Percentiles rank a stretch among this genome's conserved stretches.
phyloP scores from a whole-genome alignment of 1,284 basidiomycete genomes.

The Marasmius tenuissimus region DNA sequence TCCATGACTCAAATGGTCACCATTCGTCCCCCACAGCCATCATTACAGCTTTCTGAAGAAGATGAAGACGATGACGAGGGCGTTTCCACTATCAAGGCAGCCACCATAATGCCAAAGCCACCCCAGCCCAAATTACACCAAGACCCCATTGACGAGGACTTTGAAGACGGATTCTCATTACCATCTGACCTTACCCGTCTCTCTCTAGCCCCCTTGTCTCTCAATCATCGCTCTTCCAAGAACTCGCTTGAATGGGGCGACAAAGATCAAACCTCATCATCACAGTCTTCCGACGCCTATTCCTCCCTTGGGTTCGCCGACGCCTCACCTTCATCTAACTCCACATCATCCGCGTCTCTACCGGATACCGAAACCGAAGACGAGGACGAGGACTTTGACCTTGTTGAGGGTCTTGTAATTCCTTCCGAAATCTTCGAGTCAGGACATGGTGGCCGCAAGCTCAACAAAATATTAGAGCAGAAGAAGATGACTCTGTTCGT shows the following conservation, averaged over 20 bases:
- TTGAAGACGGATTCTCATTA: conserved; percentile 75
- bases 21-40: conserved; percentile 59
- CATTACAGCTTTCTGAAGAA: conserved; percentile 48
- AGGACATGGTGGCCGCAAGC: conserved; percentile 60
- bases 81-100: conserved; percentile 75
- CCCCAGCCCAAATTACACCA: conserved; percentile 31
- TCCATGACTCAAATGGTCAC: conserved; percentile 44
- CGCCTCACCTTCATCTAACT: conserved; percentile 69
- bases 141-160: conserved; percentile 59
- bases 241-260: conserved; percentile 82
- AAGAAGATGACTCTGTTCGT: conserved; percentile 62
- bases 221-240: conserved; percentile 73
- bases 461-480: conserved; percentile 70
- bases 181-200: conserved; percentile 75
- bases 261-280: conserved; percentile 76
- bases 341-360: conserved; percentile 61
- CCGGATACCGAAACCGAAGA: conserved; percentile 72
- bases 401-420: conserved; percentile 76
- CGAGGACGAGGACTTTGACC: conserved; percentile 58
- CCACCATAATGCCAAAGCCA: conserved; percentile 45
- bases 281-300: conserved; percentile 80
- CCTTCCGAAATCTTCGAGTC: conserved; percentile 74
- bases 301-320: conserved; percentile 74
- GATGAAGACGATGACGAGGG: conserved; percentile 78
- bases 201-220: conserved; percentile 71